phyloP scores from a whole-genome alignment of 768 basidiomycete species.

The Hysterangium stoloniferum region DNA sequence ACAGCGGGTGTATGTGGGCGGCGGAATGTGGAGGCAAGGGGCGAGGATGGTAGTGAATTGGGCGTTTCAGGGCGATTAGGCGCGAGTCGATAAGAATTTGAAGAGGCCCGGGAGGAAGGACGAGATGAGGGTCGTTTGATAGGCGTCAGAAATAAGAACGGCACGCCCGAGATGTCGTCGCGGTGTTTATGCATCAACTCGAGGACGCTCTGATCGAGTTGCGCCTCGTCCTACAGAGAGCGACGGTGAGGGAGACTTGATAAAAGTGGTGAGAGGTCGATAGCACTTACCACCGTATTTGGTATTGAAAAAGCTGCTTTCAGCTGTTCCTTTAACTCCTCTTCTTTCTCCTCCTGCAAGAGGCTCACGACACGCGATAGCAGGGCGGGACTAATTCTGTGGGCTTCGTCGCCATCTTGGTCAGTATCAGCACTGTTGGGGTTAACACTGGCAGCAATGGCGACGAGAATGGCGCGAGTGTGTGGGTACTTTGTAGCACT shows the following conservation, averaged over 20 bases:
- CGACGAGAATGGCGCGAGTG: constrained; percentile 71
- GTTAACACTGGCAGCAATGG: constrained; percentile 59
- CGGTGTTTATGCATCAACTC: constrained; percentile 95
- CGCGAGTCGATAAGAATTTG: constrained; percentile 55
- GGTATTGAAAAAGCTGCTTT: constrained; percentile 63
- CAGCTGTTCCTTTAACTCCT: constrained; percentile 70
- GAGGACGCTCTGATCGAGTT: constrained; percentile 84
- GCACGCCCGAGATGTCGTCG: constrained; percentile 77
- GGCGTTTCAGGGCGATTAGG: constrained; percentile 69
- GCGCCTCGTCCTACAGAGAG: constrained; percentile 15
- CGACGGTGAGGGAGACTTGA: constrained; percentile 6
- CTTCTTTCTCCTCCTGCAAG: constrained; percentile 79
- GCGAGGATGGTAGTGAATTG: constrained; percentile 65
- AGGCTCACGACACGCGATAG: constrained; percentile 66
- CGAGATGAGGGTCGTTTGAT: constrained; percentile 72
- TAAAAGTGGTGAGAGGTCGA: constrained; percentile 13
- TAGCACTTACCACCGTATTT: constrained; percentile 52
- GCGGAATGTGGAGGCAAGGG: constrained; percentile 65
- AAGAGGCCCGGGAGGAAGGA: constrained; percentile 72
- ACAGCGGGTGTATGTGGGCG: constrained; percentile 73
- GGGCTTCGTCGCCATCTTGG: constrained; percentile 28
- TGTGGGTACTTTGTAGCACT: constrained; percentile 54
- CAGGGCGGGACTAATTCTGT: constrained; percentile 52
- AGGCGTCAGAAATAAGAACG: constrained; percentile 76
- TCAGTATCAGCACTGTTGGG: constrained; percentile 42